A percentile compares a stretch with the other conserved stretches of the same genome.
Conservation (phyloP, 352 stramenopile species). For the Globisporangium barbulae region DNA sequence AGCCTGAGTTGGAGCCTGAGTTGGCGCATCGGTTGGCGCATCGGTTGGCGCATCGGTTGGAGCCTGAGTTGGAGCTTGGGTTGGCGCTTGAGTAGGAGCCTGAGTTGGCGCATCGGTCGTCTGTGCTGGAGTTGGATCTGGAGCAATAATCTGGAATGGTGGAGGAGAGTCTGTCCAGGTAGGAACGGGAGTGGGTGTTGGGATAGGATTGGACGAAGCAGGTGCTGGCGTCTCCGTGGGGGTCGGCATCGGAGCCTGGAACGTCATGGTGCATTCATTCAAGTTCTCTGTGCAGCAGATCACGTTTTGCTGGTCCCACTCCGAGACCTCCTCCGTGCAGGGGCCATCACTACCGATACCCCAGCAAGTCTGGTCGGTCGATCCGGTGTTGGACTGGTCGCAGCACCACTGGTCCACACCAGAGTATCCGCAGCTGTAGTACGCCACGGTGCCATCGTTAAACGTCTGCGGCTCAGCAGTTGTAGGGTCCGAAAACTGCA, state of each 20-base stretch:
- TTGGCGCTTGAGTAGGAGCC: no score
- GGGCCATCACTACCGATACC: slow-evolving; percentile 13
- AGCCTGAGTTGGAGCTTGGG: no score
- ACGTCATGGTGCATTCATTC: slow-evolving; percentile 35
- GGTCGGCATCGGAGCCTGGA: slow-evolving; percentile 31
- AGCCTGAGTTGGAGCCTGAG: no score
- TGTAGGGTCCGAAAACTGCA: slow-evolving; percentile 36
- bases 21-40: no score
- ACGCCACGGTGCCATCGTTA: slow-evolving; percentile 25
- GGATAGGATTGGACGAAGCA: slow-evolving; percentile 1
- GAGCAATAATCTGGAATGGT: no score
- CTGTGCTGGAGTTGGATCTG: background rate
- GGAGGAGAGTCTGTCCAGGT: no score
- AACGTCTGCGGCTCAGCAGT: slow-evolving; percentile 22
- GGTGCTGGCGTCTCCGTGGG: background rate
- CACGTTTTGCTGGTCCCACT: slow-evolving; percentile 44
- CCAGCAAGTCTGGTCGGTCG: slow-evolving; percentile 35
- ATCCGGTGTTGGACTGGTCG: slow-evolving; percentile 27
- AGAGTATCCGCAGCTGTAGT: slow-evolving; percentile 40
- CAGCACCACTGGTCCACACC: slow-evolving; percentile 41
- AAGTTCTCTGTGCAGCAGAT: slow-evolving; percentile 42
- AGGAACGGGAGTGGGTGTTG: slow-evolving; percentile 4
- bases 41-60: background rate
- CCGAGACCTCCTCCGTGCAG: slow-evolving; percentile 29
- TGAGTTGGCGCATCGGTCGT: slow-evolving; percentile 2